Evolutionary conservation across 1,284 basidiomycete species (phyloP).

Genomic region (Kalmanozyma brasiliensis): DNA sequence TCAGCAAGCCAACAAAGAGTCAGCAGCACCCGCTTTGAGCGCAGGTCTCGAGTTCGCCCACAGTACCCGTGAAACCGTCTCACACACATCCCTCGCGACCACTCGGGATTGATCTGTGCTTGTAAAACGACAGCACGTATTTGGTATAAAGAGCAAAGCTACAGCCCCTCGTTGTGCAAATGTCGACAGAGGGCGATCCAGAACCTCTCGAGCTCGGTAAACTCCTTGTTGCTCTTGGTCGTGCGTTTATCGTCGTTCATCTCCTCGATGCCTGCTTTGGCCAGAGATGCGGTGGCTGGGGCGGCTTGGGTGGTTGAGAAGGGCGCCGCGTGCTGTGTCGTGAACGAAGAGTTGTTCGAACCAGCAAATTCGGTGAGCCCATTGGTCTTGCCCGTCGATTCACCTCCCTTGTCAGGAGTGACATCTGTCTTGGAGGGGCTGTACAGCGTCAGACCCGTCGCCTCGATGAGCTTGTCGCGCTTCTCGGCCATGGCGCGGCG

Average conservation of each 20-base stretch:
- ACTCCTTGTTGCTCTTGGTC: constrained; percentile 10
- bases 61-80: too few species aligned
- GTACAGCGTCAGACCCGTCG: constrained; percentile 28
- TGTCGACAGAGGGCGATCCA: constrained; percentile 65
- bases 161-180: constrained; percentile 59
- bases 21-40: too few species aligned
- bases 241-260: constrained; percentile 1
- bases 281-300: neutral
- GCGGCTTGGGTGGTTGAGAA: constrained; percentile 22
- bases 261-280: neutral
- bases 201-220: constrained; percentile 56
- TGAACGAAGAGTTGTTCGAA: too few species aligned
- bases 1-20: too few species aligned
- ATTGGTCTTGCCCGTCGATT: too few species aligned
- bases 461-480: constrained; percentile 28
- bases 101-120: too few species aligned
- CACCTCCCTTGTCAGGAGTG: too few species aligned
- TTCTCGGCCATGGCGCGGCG: constrained; percentile 49
- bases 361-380: too few species aligned
- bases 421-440: too few species aligned
- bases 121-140: too few species aligned
- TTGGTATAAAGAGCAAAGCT: neutral
- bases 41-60: too few species aligned
- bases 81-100: too few species aligned
- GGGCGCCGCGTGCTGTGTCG: constrained; percentile 8